Evolutionary conservation across 2,329 filamentous ascomycete genomes (phyloP), one percentile per base, ranked within the genome.

Genomic region (Fusarium sp.): DNA sequence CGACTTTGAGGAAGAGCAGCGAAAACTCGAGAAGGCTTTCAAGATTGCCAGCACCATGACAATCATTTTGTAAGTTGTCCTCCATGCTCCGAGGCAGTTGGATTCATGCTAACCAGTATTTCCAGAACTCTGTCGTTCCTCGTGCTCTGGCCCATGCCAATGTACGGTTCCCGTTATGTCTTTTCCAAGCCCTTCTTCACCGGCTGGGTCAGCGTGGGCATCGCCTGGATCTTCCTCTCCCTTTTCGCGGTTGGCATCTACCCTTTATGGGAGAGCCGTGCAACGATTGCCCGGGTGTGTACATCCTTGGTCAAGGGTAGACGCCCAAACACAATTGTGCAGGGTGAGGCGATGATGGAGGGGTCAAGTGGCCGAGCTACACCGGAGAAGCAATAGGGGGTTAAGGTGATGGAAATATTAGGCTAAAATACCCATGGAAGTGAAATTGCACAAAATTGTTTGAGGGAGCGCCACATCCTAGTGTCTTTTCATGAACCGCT

Each of bases 91-190:
- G 14, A 2, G 3, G 22, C 11, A n/a, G 3, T 15, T 35, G 43
- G 25, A 8, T 30, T n/a, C 22, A 7, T 20, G 47, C 58, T 80
- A 73, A 66, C 33, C 11, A 12, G n/a, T 25, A 4, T 15, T 20
- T 22, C 30, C 6, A 64, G 65, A 83, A 93, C 94, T 0, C 70
- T 97, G 0, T 87, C 90, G 0, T 62, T 61, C 38, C 38, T 63
- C 30, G 37, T 50, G 25, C 43, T 80, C 73, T 97, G 95, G 94
- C 95, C 95, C 0, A 96, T 97, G 89, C 95, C 95, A 1, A 91
- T 98, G 90, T 98, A 96, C 79, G 95, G 94, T 11, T 88, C 88
- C 0, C 89, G 89, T 1, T 97, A 97, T 80, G 88, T 97, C 66
- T 82, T 82, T 63, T 80, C 79, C 38, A 80, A 80, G 57, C n/a